These are phyloP conservation scores for Haplographium delicatum DNA, from an alignment of 495 filamentous ascomycete species.

Conservation along the genomic window DNA sequence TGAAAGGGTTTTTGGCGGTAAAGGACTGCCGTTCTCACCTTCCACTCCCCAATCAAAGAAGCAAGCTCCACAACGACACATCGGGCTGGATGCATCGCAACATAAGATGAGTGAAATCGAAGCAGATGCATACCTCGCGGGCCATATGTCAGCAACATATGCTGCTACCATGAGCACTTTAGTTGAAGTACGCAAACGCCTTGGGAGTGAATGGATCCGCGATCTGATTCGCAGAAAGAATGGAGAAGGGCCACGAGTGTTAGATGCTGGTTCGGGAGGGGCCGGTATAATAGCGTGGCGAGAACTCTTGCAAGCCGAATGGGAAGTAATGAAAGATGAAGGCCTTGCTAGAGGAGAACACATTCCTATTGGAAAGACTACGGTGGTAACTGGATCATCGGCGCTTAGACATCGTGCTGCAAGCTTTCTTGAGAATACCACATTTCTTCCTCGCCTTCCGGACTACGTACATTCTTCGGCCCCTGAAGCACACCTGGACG, in stretches of 20 bases:
- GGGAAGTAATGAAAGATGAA: constrained; percentile 57
- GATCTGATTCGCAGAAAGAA: constrained; percentile 57
- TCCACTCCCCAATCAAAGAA: constrained; percentile 43
- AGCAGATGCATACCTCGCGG: constrained; percentile 75
- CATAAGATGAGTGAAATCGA: constrained; percentile 77
- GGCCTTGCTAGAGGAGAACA: constrained; percentile 32
- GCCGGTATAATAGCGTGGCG: constrained; percentile 83
- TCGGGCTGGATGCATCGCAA: constrained; percentile 66
- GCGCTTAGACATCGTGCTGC: constrained; percentile 70
- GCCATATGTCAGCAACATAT: constrained; percentile 76
- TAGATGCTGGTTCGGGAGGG: constrained; percentile 83
- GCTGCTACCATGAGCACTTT: constrained; percentile 66
- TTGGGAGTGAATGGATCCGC: constrained; percentile 76
- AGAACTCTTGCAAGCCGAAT: constrained; percentile 74
- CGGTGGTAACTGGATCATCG: constrained; percentile 43
- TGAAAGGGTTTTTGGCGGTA: constrained; percentile 66
- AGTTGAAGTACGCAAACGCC: constrained; percentile 77
- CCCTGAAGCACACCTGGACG: constrained; percentile 37
- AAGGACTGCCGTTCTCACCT: constrained; percentile 65
- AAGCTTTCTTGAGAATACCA: constrained; percentile 76
- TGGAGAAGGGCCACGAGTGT: constrained; percentile 63
- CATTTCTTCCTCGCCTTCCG: constrained; percentile 87
- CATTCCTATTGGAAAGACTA: constrained; percentile 40
- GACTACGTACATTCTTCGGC: constrained; percentile 66
- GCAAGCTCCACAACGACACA: constrained; percentile 56